These are phyloP conservation scores for Hortiboletus campestris DNA, from an alignment of 768 basidiomycete species.

Conservation along the genomic window DNA sequence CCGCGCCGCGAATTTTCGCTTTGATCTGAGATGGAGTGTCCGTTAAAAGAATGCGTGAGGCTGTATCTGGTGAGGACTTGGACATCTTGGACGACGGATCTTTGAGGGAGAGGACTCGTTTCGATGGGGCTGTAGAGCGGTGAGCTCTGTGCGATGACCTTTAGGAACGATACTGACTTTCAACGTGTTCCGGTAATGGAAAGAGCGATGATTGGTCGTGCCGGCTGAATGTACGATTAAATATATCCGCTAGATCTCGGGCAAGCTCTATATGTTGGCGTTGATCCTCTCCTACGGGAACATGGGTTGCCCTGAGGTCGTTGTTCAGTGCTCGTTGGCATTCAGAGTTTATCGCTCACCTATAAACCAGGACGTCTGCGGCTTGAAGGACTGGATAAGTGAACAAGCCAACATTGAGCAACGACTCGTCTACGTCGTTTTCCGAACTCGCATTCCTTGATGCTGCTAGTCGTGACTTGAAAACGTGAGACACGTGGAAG, in stretches of 20 bases:
- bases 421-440: constrained; percentile 76
- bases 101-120: constrained; percentile 81
- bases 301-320: constrained; percentile 71
- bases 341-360: constrained; percentile 41
- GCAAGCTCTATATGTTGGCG: constrained; percentile 89
- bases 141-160: neutral
- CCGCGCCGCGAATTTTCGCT: constrained; percentile 73
- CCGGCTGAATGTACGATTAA: constrained; percentile 67
- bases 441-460: constrained; percentile 72
- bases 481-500: neutral
- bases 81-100: constrained; percentile 93
- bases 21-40: constrained; percentile 62
- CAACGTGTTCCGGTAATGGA: constrained; percentile 66
- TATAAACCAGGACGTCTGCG: constrained; percentile 86
- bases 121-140: constrained; percentile 59
- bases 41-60: constrained; percentile 85
- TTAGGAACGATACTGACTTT: constrained; percentile 52
- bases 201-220: constrained; percentile 52
- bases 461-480: constrained; percentile 70
- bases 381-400: constrained; percentile 94
- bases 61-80: constrained; percentile 77
- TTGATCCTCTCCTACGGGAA: constrained; percentile 97
- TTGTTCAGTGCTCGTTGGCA: neutral
- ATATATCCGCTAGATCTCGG: constrained; percentile 77
- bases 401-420: constrained; percentile 82